Base-by-base conservation (phyloP, 202 grass and related monocot genomes). In the Saccharum hybrid region DNA sequence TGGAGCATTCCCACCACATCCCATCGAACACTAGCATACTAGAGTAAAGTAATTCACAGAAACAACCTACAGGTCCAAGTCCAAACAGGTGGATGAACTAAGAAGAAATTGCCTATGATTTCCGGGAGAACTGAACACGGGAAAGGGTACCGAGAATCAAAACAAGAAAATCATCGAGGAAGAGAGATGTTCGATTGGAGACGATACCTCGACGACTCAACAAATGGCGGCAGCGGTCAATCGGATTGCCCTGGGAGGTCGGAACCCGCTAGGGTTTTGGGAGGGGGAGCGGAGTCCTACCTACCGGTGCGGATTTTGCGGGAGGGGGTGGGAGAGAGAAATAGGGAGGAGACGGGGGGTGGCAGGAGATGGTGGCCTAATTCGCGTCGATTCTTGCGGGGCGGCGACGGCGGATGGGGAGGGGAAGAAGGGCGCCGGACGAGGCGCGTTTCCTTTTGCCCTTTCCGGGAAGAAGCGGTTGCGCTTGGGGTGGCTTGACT, bases 261-360 rank as follows among this genome's bases (percentile, higher is more conserved):
- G 41, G 52, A 76, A 52, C 46, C 66, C 39, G 71, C 42, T 88
- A 88, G 82, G 82, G 76, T 88, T 88, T 76, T 42, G 79, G 64
- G 28, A 19, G 73, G 51, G 51, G 56, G 23, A 22, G 68, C 18
- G 8, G 66, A 12, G 42, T 54, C 23, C 18, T n/a, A 56, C 65
- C 69, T 8, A 10, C 23, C 34, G 19, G 37, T 8, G 68, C 36
- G 49, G 36, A 48, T 12, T 72, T 42, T 18, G 21, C 7, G 37
- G 36, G 52, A 70, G 66, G 6, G 8, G 21, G 4, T 14, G 30
- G 7, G 16, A 22, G 54, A 38, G 54, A 10, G 13, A 41, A 10
- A 52, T 4, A 79, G 46, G 37, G 16, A 0, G 37, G 4, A 0
- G 51, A 6, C 36, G 13, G 7, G 1, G 1, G 2, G 21, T 26